Evolutionary conservation across 2,329 filamentous ascomycete species (phyloP), one percentile per base, ranked within the genome.

Genomic region (Penicillium sp.): DNA sequence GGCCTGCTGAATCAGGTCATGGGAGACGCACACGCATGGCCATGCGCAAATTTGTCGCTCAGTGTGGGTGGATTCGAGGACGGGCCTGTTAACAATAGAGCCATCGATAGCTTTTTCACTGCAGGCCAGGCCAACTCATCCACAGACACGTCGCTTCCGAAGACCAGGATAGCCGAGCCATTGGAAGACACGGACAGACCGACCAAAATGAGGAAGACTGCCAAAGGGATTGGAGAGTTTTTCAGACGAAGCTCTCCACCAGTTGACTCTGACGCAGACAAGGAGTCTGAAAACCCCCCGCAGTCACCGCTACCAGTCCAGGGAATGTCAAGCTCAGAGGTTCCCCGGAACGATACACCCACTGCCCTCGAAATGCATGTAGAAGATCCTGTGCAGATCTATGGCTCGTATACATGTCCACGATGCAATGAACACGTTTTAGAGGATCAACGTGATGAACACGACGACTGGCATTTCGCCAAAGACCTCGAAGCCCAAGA

Each of bases 51-150:
- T 67, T 78, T 99, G 8, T 94, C 90, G 57, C 75, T 97, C 47
- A 92, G 88, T 61, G 90, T 97, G 23, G 87, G 85, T n/a, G 92
- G 91, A 0, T 97, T 97, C 62, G 92, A 97, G 70, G 91, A 97
- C 62, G 89, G 90, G 2, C 78, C 93, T 57, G 84, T 81, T 42
- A 88, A 90, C 5, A 97, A 96, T 67, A 87, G 86, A 78, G 90
- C 88, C 33, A 97, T 99, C 63, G 87, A 88, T 46, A 81, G 83
- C 0, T 97, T 97, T 67, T 78, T 99, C n/a, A 78, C 96, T 24
- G 87, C 81, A 47, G 83, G 82, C 3, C 78, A 35, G 14, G 83
- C 4, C 77, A 84, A 59, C 81, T 81, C 14, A 83, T 79, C 61
- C 23, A 71, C 79, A 59, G 68, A 52, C 33, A 61, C 62, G 40